Evolutionary conservation across 768 basidiomycete species (phyloP).

Genomic region (Amanita phalloides): DNA sequence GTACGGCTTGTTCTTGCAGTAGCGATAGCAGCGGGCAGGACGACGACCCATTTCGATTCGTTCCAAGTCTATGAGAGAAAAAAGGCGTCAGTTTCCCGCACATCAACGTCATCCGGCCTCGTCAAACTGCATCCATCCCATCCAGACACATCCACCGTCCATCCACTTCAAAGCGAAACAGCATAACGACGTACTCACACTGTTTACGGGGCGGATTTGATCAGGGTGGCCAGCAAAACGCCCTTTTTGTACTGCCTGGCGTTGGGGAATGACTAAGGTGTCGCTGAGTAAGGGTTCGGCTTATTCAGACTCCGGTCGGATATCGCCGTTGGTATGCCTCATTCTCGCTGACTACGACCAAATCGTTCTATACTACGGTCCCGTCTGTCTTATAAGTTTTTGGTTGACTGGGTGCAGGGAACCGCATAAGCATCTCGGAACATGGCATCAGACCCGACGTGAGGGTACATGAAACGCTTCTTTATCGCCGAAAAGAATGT

Average conservation of each 20-base stretch:
- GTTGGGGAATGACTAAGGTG: constrained; percentile 3
- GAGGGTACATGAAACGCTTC: too few relatives aligned
- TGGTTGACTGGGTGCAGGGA: too few relatives aligned
- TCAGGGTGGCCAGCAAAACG: background rate
- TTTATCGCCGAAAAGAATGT: too few relatives aligned
- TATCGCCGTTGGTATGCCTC: background rate
- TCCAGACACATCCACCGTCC: constrained; percentile 5
- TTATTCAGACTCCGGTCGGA: constrained; percentile 6
- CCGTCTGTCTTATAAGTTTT: too few relatives aligned
- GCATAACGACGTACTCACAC: constrained; percentile 1
- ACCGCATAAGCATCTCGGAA: too few relatives aligned
- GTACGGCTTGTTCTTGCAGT: constrained; percentile 99
- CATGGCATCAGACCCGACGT: too few relatives aligned
- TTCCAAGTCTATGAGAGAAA: background rate
- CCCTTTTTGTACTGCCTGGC: constrained; percentile 2
- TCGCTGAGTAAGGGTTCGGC: constrained; percentile 4
- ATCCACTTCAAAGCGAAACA: background rate
- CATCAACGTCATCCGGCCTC: constrained; percentile 4
- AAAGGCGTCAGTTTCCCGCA: constrained; percentile 1
- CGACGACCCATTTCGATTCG: constrained; percentile 80
- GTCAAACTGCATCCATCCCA: constrained; percentile 6
- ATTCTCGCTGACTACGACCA: too few relatives aligned
- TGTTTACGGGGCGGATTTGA: background rate
- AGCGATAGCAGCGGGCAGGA: constrained; percentile 96
- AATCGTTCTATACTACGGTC: too few relatives aligned